A percentile compares a stretch with the other conserved stretches of the same genome.
These are phyloP conservation scores for Sonneratia caseolaris DNA, from an alignment of 345 rosid species.

Conservation along the genomic window DNA sequence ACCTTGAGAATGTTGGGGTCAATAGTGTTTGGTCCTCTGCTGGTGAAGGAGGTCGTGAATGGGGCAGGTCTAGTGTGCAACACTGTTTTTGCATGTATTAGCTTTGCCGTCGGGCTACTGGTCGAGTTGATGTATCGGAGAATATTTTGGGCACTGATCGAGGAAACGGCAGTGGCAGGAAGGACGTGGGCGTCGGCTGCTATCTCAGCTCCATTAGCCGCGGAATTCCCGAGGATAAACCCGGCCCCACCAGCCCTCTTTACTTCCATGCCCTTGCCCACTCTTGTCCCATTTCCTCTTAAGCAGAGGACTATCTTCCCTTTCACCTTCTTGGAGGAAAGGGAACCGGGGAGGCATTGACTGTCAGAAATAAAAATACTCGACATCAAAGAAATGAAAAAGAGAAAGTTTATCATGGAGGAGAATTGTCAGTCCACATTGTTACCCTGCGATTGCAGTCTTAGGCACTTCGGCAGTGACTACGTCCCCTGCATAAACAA, in stretches of 20 bases:
- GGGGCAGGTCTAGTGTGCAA: conserved; percentile 52
- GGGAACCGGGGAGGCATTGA: conserved; percentile 62
- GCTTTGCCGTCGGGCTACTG: conserved; percentile 38
- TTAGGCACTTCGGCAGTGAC: conserved; percentile 24
- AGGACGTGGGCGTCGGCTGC: conserved; percentile 42
- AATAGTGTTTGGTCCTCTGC: conserved; percentile 56
- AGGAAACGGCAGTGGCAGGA: conserved; percentile 39
- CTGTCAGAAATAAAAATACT: conserved; percentile 17
- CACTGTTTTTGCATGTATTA: conserved; percentile 34
- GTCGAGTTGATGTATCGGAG: conserved; percentile 51
- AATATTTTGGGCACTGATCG: conserved; percentile 24
- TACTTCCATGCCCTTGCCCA: conserved; percentile 63
- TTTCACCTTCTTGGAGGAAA: conserved; percentile 39
- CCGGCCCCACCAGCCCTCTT: conserved; percentile 79
- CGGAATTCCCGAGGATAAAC: conserved; percentile 45
- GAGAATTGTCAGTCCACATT: not conserved
- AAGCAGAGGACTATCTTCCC: conserved; percentile 81
- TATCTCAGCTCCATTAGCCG: conserved; percentile 21
- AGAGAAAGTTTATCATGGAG: not conserved
- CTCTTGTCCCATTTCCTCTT: conserved; percentile 50
- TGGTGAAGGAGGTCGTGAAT: conserved; percentile 51
- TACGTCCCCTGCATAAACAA: conserved; percentile 58
- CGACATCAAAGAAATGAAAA: not conserved
- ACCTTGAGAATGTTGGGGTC: conserved; percentile 75
- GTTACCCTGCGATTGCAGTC: conserved; percentile 34